Percentiles rank a stretch among this genome's conserved stretches.
Conservation (phyloP, 805 yeast species). For the Isabelozyma pseudorhagii region DNA sequence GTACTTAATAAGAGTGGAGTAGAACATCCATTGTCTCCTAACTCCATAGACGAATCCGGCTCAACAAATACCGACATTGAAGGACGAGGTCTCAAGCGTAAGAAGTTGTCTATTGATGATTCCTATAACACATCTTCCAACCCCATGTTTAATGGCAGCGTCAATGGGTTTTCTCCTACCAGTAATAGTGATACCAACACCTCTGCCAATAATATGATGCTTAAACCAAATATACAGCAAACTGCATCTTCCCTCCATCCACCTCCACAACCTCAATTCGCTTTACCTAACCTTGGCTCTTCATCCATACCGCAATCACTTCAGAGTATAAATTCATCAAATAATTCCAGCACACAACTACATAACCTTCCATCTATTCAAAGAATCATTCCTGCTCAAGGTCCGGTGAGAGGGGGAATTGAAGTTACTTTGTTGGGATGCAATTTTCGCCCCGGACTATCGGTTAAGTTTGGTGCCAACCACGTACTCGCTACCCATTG, state of each 20-base stretch:
- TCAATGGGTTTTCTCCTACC: slow-evolving; percentile 43
- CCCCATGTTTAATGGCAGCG: slow-evolving; percentile 38
- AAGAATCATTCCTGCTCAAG: slow-evolving; percentile 91
- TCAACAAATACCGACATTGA: slow-evolving; percentile 39
- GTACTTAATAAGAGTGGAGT: slow-evolving; percentile 1
- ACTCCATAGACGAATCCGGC: slow-evolving; percentile 58
- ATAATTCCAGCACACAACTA: slow-evolving; percentile 5
- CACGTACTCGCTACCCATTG: slow-evolving; percentile 83
- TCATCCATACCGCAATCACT: background rate
- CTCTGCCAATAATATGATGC: slow-evolving; percentile 13
- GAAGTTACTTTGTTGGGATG: slow-evolving; percentile 90
- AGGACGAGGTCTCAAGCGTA: slow-evolving; percentile 43
- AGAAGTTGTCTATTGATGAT: slow-evolving; percentile 46
- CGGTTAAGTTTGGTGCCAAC: slow-evolving; percentile 83
- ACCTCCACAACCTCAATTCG: slow-evolving; percentile 6
- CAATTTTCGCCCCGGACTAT: slow-evolving; percentile 78
- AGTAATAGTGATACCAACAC: slow-evolving; percentile 45
- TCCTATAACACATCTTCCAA: slow-evolving; percentile 32
- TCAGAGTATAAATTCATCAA: slow-evolving; percentile 1
- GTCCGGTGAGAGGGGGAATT: slow-evolving; percentile 94
- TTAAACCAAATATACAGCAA: slow-evolving; percentile 3
- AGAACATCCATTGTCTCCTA: slow-evolving; percentile 52
- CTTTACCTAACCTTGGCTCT: background rate
- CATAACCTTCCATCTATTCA: slow-evolving; percentile 57
- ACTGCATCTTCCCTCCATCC: slow-evolving; percentile 5